phyloP scores from a whole-genome alignment of 192 early-diverging fungal species.

The Geosiphon pyriformis region DNA sequence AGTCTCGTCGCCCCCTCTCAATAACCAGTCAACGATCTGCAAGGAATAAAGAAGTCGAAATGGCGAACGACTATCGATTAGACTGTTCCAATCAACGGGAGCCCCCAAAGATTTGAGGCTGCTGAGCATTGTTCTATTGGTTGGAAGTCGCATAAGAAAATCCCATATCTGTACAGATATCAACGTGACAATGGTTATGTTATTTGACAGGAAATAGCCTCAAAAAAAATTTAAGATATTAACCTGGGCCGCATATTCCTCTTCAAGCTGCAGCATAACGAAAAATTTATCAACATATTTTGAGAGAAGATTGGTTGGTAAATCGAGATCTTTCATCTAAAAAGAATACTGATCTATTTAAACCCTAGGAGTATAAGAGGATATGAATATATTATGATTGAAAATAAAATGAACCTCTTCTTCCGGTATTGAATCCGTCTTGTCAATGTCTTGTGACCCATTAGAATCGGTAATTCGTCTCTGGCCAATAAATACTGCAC shows the following conservation, averaged over 20 bases:
- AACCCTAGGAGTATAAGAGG: no score
- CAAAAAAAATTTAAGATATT: not conserved
- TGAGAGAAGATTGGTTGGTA: slow-evolving; percentile 38
- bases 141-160: slow-evolving; percentile 35
- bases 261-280: slow-evolving; percentile 36
- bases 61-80: slow-evolving; percentile 37
- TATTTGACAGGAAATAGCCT: not conserved
- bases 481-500: slow-evolving; percentile 31
- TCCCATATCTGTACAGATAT: slow-evolving; percentile 23
- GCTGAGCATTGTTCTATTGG: slow-evolving; percentile 27
- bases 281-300: slow-evolving; percentile 40
- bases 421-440: not conserved
- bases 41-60: slow-evolving; percentile 42
- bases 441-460: slow-evolving; percentile 8
- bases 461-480: slow-evolving; percentile 17
- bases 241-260: slow-evolving; percentile 42
- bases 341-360: slow-evolving; percentile 6
- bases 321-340: slow-evolving; percentile 23
- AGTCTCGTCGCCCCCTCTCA: slow-evolving; percentile 37
- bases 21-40: slow-evolving; percentile 37
- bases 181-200: not conserved
- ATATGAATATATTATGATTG: no score
- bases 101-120: slow-evolving; percentile 28
- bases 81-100: slow-evolving; percentile 31
- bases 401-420: slow-evolving; percentile 10